These are phyloP conservation scores for Crataegus laevigata DNA, from an alignment of 306 rosid species.

Conservation along the genomic window DNA sequence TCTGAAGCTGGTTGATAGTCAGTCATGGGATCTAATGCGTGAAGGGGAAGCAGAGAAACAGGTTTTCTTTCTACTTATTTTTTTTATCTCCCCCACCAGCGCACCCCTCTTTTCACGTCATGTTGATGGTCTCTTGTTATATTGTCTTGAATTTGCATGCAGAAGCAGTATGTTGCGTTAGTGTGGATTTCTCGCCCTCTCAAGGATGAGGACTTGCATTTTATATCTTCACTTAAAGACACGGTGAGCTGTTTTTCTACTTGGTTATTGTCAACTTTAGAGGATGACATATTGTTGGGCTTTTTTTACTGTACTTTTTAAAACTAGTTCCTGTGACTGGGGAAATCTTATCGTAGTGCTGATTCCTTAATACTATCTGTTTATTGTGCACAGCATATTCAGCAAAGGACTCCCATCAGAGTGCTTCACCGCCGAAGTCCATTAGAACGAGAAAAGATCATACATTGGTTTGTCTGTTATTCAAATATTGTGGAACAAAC, in stretches of 20 bases:
- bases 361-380: not conserved
- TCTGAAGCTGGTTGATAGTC: constrained; percentile 64
- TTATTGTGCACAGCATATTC: constrained; percentile 44
- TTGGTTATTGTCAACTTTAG: not conserved
- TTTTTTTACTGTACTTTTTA: not conserved
- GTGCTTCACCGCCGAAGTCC: constrained; percentile 98
- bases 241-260: constrained; percentile 23
- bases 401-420: constrained; percentile 88
- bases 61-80: constrained; percentile 31
- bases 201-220: constrained; percentile 51
- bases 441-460: constrained; percentile 77
- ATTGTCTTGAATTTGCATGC: constrained; percentile 16
- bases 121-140: constrained; percentile 5
- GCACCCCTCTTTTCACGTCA: not conserved
- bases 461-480: constrained; percentile 61
- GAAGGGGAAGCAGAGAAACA: constrained; percentile 97
- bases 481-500: not conserved
- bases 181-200: constrained; percentile 85
- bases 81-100: not conserved
- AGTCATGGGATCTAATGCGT: constrained; percentile 77
- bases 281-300: not conserved
- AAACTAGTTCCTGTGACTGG: not conserved
- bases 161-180: constrained; percentile 90
- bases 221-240: constrained; percentile 49
- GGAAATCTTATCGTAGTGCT: not conserved